Evolutionary conservation across 1,139 yeast species (phyloP), one percentile per base, ranked within the genome.

Genomic region (Protomyces inouyei): DNA sequence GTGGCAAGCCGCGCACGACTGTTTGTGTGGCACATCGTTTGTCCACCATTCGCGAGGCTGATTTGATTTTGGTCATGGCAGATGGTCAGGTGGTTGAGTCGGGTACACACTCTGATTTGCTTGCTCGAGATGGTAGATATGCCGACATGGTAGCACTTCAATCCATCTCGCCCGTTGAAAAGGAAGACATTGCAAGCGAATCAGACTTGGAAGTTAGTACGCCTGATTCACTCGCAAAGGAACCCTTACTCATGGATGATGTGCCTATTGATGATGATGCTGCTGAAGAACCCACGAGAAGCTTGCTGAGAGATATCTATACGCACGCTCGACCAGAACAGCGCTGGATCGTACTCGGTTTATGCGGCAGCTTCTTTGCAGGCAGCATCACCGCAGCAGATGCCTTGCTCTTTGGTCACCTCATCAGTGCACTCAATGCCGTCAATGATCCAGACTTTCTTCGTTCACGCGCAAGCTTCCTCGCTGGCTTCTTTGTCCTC

Each of bases 1-100:
- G 85, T 60, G 78, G 87, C 54, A 83, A 91, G 83, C 81, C 85
- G 61, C 87, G 95, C 0, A 87, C 90, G 3, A 85, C 87, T 57
- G 85, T 88, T n/a, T 87, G 93, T 66, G 86, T 88, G 73, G 93
- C 93, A 2, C 93, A 87, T 74, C 80, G 93, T 69, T 75, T 88
- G 66, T 84, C 91, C 5, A 87, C 93, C 1, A 86, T 88, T 65
- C 83, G 81, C 71, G 77, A 77, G 60, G 80, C 80, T 10, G 77
- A 78, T 67, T 72, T 74, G 65, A 77, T 78, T 66, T 78, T 78
- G 12, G 81, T 78, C 40, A 77, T 78, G 79, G 69, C 73, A 36
- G 71, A 71, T 61, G 81, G 81, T n/a, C 70, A 68, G 38, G 76
- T 78, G 61, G 70, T 76, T n/a, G 81, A 78, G 68, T 74, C 73